A percentile compares a stretch with the other conserved stretches of the same genome.
These are phyloP conservation scores for Priceomyces fermenticarens DNA, from an alignment of 805 yeast genomes.

Conservation along the genomic window DNA sequence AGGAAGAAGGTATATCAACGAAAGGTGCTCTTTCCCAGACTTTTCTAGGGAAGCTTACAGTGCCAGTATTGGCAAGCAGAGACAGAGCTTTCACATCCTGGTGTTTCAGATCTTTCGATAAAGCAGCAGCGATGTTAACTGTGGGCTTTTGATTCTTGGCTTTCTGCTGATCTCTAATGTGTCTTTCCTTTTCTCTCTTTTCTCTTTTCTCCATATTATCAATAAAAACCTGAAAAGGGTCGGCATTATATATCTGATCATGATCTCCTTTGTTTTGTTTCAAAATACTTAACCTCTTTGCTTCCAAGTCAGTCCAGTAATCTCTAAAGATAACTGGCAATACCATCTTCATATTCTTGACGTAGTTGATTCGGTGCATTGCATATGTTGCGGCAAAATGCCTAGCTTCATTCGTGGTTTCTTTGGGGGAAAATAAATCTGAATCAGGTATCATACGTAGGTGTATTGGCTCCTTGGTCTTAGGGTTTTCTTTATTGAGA, in stretches of 20 bases:
- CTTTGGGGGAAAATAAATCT: slow-evolving; percentile 59
- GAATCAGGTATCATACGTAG: slow-evolving; percentile 53
- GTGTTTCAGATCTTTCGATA: slow-evolving; percentile 7
- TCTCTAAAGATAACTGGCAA: slow-evolving; percentile 79
- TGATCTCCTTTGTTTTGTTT: slow-evolving; percentile 48
- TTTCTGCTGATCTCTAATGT: slow-evolving; percentile 45
- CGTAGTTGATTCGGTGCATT: slow-evolving; percentile 71
- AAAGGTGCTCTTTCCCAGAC: slow-evolving; percentile 72
- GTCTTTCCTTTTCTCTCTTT: slow-evolving; percentile 44
- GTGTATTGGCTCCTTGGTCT: slow-evolving; percentile 63
- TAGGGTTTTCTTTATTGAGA: slow-evolving; percentile 74
- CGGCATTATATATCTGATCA: slow-evolving; percentile 53
- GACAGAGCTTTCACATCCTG: background rate
- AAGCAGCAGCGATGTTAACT: slow-evolving; percentile 36
- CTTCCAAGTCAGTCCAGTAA: slow-evolving; percentile 74
- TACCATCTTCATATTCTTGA: slow-evolving; percentile 82
- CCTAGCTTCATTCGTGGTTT: slow-evolving; percentile 84
- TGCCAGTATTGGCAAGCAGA: background rate
- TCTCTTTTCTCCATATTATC: slow-evolving; percentile 50
- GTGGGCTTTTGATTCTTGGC: slow-evolving; percentile 50
- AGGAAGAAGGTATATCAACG: slow-evolving; percentile 63
- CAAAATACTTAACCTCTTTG: slow-evolving; percentile 48
- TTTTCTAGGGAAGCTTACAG: slow-evolving; percentile 43
- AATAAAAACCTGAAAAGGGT: slow-evolving; percentile 73
- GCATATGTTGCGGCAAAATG: slow-evolving; percentile 90